Percentiles rank a stretch among this genome's conserved stretches.
Evolutionary conservation across 257 asterid species (phyloP).

Genomic region (Solanum piurae): DNA sequence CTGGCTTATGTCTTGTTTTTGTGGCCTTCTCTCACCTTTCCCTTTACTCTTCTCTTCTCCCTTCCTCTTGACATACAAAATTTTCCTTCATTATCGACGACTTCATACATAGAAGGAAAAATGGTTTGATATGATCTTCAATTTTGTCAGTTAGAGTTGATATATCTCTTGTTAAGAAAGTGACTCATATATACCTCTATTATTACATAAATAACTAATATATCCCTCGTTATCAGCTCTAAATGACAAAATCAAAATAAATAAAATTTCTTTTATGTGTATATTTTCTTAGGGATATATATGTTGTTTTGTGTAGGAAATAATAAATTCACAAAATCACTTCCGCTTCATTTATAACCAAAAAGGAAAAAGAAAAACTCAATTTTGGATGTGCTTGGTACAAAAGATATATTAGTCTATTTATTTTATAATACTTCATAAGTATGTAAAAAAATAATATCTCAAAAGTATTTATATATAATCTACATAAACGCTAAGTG

Average conservation of each 20-base stretch:
- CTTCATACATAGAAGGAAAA: background rate
- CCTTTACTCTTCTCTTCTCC: slow-evolving; percentile 12
- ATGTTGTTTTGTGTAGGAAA: background rate
- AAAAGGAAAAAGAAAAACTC: background rate
- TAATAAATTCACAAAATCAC: background rate
- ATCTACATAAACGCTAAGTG: background rate
- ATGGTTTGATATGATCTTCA: accelerated
- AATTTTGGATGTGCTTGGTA: too few species aligned
- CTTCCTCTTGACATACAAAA: background rate
- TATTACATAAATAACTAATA: too few species aligned
- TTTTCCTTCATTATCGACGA: background rate
- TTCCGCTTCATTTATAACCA: background rate
- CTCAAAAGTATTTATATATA: background rate
- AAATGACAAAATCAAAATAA: too few species aligned
- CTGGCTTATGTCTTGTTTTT: slow-evolving; percentile 36
- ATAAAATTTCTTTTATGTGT: too few species aligned
- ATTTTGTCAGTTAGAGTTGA: accelerated
- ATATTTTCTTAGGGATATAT: background rate
- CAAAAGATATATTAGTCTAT: background rate
- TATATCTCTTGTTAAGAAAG: too few species aligned
- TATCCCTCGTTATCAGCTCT: too few species aligned
- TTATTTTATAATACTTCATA: background rate
- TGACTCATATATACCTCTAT: too few species aligned
- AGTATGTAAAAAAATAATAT: background rate
- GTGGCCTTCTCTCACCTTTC: slow-evolving; percentile 14